phyloP scores from a whole-genome alignment of 768 basidiomycete species.

The Pisolithus marmoratus region DNA sequence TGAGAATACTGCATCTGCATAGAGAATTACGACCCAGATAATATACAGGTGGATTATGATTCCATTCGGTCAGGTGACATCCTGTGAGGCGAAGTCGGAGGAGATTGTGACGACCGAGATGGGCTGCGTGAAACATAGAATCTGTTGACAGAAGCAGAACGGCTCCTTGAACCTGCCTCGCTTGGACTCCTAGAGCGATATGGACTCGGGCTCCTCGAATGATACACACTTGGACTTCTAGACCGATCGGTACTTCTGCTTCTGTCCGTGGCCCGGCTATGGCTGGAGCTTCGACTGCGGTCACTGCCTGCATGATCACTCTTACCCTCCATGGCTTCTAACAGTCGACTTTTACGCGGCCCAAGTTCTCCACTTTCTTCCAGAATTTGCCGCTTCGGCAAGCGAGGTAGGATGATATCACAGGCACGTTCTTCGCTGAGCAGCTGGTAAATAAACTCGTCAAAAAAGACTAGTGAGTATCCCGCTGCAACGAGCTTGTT shows the following conservation, averaged over 20 bases:
- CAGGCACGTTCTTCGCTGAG: slow-evolving; percentile 89
- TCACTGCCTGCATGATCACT: slow-evolving; percentile 45
- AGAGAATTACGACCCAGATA: slow-evolving; percentile 5
- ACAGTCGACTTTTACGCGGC: slow-evolving; percentile 77
- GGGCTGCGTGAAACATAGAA: slow-evolving; percentile 66
- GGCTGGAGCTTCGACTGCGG: slow-evolving; percentile 32
- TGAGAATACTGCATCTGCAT: slow-evolving; percentile 13
- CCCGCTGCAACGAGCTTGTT: slow-evolving; percentile 49
- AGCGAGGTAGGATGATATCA: slow-evolving; percentile 90
- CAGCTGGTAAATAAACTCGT: slow-evolving; percentile 84
- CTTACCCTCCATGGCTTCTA: slow-evolving; percentile 80
- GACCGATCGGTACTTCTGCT: slow-evolving; percentile 24
- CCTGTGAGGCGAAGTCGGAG: slow-evolving; percentile 48
- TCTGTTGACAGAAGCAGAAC: slow-evolving; percentile 39
- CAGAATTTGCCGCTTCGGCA: slow-evolving; percentile 77
- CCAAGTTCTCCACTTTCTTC: slow-evolving; percentile 92
- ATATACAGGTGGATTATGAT: slow-evolving; percentile 10
- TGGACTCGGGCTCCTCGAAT: slow-evolving; percentile 13
- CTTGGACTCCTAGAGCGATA: slow-evolving; percentile 24
- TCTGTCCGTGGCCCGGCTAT: slow-evolving; percentile 12
- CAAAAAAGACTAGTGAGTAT: slow-evolving; percentile 81
- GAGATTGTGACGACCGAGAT: slow-evolving; percentile 39
- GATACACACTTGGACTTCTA: slow-evolving; percentile 16
- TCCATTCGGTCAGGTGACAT: slow-evolving; percentile 54
- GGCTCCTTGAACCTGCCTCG: slow-evolving; percentile 11